Conservation (phyloP, 495 filamentous ascomycete genomes). For the Hypoxylon fragiforme region DNA sequence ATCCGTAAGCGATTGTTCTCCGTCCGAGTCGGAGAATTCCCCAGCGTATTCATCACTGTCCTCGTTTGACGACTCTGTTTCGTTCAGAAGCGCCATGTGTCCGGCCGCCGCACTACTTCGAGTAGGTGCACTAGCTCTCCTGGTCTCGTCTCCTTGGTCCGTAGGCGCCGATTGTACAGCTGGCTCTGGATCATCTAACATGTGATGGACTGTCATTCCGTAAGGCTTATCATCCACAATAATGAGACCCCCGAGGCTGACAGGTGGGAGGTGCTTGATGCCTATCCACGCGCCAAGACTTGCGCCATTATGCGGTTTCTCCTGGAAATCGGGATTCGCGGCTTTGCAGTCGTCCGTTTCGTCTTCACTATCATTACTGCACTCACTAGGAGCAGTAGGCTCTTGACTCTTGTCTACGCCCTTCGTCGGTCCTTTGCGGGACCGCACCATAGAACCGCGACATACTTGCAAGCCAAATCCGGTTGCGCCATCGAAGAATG, state of each 20-base stretch:
- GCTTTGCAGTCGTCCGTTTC: slow-evolving; percentile 42
- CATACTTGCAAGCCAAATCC: slow-evolving; percentile 63
- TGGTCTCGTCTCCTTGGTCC: slow-evolving; percentile 37
- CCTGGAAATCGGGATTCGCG: slow-evolving; percentile 69
- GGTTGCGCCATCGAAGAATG: slow-evolving; percentile 61
- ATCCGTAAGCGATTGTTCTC: slow-evolving; percentile 50
- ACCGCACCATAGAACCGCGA: slow-evolving; percentile 69
- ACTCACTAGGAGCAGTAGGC: neutral
- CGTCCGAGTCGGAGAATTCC: slow-evolving; percentile 61
- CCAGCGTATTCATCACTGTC: slow-evolving; percentile 49
- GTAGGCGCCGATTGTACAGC: slow-evolving; percentile 49
- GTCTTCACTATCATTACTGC: slow-evolving; percentile 22
- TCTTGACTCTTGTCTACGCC: slow-evolving; percentile 41
- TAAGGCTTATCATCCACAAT: slow-evolving; percentile 80
- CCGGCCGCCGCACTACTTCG: slow-evolving; percentile 40
- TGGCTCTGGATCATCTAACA: slow-evolving; percentile 81
- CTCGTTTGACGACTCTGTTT: slow-evolving; percentile 42
- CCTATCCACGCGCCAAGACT: slow-evolving; percentile 90
- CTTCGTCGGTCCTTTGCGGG: slow-evolving; percentile 49
- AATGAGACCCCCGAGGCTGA: slow-evolving; percentile 86
- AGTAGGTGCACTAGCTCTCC: slow-evolving; percentile 28
- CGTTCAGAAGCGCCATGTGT: slow-evolving; percentile 10
- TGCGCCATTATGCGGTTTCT: slow-evolving; percentile 78
- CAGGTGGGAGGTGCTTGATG: slow-evolving; percentile 81
- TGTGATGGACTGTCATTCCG: slow-evolving; percentile 94